phyloP scores from a whole-genome alignment of 345 rosid genomes.

The Eucalyptus marginata region DNA sequence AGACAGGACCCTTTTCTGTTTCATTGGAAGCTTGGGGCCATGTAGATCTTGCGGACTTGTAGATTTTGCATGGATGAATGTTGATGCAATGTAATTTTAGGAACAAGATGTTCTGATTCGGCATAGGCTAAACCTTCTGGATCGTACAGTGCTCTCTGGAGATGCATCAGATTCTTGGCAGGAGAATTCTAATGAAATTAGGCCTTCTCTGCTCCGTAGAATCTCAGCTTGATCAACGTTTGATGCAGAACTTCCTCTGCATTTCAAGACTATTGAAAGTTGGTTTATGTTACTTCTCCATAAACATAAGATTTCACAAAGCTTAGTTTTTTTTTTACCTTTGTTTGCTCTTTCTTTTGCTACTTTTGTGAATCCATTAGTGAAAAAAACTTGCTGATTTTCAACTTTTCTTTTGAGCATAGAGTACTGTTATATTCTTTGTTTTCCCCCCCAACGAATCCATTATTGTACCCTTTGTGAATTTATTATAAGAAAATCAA shows the following conservation, averaged over 20 bases:
- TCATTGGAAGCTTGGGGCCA: neutral
- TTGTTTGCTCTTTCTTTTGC: neutral
- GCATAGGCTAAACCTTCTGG: neutral
- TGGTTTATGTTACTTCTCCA: neutral
- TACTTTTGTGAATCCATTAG: neutral
- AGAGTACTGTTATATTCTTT: neutral
- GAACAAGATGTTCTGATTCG: neutral
- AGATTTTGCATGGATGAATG: neutral
- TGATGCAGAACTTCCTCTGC: neutral
- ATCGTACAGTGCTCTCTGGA: neutral
- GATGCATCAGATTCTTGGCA: neutral
- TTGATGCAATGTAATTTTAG: neutral
- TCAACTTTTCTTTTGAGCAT: neutral
- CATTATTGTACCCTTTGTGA: neutral
- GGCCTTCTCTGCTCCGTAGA: neutral
- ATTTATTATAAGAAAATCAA: neutral
- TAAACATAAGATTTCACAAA: neutral
- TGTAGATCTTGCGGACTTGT: neutral
- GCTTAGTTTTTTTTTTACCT: no score
- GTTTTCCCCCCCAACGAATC: neutral
- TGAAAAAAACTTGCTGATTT: neutral
- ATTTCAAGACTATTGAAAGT: neutral
- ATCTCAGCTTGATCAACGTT: neutral
- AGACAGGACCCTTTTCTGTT: neutral
- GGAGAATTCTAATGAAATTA: neutral